Evolutionary conservation across 306 rosid genomes (phyloP).

Genomic region (Comarum palustre): DNA sequence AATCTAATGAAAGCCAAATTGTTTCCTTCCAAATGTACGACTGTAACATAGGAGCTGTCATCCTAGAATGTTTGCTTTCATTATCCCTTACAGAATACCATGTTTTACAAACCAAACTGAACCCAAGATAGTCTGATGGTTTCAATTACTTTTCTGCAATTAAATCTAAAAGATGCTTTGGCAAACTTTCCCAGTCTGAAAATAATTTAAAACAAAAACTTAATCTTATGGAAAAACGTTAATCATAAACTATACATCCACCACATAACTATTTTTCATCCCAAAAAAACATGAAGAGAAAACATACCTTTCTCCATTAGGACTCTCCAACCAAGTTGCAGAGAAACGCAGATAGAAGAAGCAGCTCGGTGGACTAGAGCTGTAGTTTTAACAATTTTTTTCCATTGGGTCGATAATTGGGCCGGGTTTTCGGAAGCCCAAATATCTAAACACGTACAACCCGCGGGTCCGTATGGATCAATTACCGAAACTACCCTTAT

Average conservation of each 20-base stretch:
- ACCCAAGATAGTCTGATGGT: background rate
- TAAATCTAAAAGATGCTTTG: background rate
- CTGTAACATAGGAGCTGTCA: background rate
- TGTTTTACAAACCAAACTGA: background rate
- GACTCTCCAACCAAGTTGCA: background rate
- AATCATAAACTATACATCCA: too few relatives aligned
- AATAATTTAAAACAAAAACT: background rate
- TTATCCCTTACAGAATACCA: constrained; percentile 9
- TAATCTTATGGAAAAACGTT: too few relatives aligned
- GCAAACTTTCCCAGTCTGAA: constrained; percentile 13
- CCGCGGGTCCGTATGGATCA: background rate
- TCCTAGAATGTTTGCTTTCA: background rate
- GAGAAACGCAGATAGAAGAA: background rate
- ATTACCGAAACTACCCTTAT: constrained; percentile 25
- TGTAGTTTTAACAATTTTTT: too few relatives aligned
- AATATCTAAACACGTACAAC: background rate
- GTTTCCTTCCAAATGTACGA: background rate
- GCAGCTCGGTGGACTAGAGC: too few relatives aligned
- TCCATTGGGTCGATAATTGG: too few relatives aligned
- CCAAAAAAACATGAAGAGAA: too few relatives aligned
- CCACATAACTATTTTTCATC: too few relatives aligned
- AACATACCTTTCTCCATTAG: background rate
- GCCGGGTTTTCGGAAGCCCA: background rate
- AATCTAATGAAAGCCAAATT: background rate
- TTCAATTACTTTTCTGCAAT: background rate